Evolutionary conservation across 495 filamentous ascomycete species (phyloP), one percentile per base, ranked within the genome.

Genomic region (Aspergillus hancockii): DNA sequence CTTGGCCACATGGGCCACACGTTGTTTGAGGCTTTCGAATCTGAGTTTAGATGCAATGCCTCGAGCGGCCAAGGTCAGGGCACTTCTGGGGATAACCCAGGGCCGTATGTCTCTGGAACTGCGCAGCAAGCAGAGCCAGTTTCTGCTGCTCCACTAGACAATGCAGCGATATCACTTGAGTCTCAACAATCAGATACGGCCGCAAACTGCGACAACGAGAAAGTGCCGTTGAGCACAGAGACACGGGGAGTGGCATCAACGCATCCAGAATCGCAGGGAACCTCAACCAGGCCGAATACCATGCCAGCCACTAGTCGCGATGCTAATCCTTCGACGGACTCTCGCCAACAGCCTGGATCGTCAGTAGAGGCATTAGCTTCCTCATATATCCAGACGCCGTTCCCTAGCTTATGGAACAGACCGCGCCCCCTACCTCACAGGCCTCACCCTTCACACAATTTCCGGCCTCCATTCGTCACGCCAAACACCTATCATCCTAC

Each of bases 1-100:
- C 64, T 85, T 54, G 79, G 78, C 22, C 68, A 79, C 54, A 70
- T 78, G 32, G 73, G 75, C 8, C 70, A 70, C 51, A 74, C 75
- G 12, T 56, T 80, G 23, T 75, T 74, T 49, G 66, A 73, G 4
- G 69, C 71, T 6, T 78, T 80, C 40, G 75, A 78, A 53, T 62
- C 67, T 12, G 75, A 77, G 41, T 70, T 80, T 55, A 67, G 69
- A 28, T 52, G 59, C 57, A 32, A 53, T 54, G 21, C 45, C 30
- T 43, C 64, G 18, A 28, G 43, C n/a, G 34, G 19, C 41, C 32
- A 63, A 32, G 28, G 28, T 49, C 53, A 36, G 45, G 25, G 18
- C 43, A 14, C 43, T 36, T 25, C 58, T 18, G 52, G 10, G 12
- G 30, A 23, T 22, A 21, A n/a, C 8, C 13, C 40, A 18, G n/a